Conservation (phyloP, 495 filamentous ascomycete species). For the Terfezia boudieri region DNA sequence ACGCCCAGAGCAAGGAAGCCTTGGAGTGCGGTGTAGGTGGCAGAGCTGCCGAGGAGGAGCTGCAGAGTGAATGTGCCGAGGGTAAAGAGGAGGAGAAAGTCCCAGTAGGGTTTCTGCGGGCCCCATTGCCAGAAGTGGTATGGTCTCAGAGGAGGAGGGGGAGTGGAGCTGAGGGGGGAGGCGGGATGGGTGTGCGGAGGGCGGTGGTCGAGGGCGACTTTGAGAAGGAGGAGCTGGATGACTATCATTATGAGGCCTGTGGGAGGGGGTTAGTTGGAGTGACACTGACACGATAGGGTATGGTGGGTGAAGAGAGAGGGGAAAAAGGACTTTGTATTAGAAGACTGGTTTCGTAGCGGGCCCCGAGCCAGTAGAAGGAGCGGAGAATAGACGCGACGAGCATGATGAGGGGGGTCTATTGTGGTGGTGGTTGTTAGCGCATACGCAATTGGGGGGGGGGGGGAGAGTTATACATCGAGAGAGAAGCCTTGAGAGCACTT, state of each 20-base stretch:
- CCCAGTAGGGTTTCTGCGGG: slow-evolving; percentile 72
- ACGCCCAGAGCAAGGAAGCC: slow-evolving; percentile 70
- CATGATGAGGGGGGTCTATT: slow-evolving; percentile 93
- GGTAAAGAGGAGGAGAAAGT: slow-evolving; percentile 54
- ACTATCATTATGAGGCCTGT: slow-evolving; percentile 47
- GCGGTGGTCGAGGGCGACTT: slow-evolving; percentile 74
- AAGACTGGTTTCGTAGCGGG: slow-evolving; percentile 55
- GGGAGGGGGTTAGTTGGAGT: background rate
- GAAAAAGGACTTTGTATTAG: slow-evolving; percentile 35
- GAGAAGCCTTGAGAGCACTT: slow-evolving; percentile 78
- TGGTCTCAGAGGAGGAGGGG: slow-evolving; percentile 31
- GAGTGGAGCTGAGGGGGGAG: slow-evolving; percentile 10
- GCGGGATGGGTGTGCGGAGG: slow-evolving; percentile 35
- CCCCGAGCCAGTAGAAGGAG: slow-evolving; percentile 89
- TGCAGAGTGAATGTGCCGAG: slow-evolving; percentile 43
- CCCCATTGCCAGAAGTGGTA: slow-evolving; percentile 94
- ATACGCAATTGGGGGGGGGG: background rate
- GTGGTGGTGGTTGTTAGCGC: slow-evolving; percentile 13
- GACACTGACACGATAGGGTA: slow-evolving; percentile 21
- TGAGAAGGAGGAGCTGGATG: slow-evolving; percentile 62
- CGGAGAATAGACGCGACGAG: slow-evolving; percentile 79
- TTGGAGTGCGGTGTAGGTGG: slow-evolving; percentile 44
- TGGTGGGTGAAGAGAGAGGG: no score
- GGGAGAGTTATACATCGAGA: slow-evolving; percentile 18
- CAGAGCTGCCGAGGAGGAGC: slow-evolving; percentile 44